Evolutionary conservation across 1,284 basidiomycete genomes (phyloP), one percentile per base, ranked within the genome.

Genomic region (Salmacisia buchloeana): DNA sequence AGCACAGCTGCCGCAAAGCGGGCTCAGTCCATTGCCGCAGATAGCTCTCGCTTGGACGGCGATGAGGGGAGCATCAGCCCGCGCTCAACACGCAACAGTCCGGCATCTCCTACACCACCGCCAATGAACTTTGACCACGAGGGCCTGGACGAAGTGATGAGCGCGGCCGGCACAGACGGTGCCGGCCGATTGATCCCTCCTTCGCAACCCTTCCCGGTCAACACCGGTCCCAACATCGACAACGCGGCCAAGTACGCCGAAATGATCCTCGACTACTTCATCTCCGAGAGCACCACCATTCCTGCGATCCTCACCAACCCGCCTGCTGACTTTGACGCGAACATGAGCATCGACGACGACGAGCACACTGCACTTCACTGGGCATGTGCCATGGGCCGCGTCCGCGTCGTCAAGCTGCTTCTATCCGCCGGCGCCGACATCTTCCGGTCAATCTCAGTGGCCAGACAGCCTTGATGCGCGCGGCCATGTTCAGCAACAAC

Each of bases 401-500:
- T 97, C 63, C 88, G 94, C 45, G 91, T 98, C 68, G 92, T 98
- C 73, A 98, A 97, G 81, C 84, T 98, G 3, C 85, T 99, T 4
- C 85, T 99, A 33, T 90, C 91, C 0, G 91, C 94, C 1, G 94
- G 94, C 31, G 94, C 94, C 12, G 92, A 97, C 80, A 92, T 97
- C 70, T 98, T 97, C 84, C 89, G 91, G 92, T 94, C 72, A 99
- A 98, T 83, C 90, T 90, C 79, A 87, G 92, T 27, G 96, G 96
- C 29, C 96, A 98, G 81, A 98, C 96, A 10, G 90, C 96, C 0
- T 83, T 99, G 61, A 99, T 99, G 96, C 90, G 96, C 25, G 90
- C 89, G 70, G 96, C 97, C 76, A 98, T 98, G 96, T 99, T 98
- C 81, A 92, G 92, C 65, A 99, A 99, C 83, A 99, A 98, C 81